phyloP scores from a whole-genome alignment of 2,329 filamentous ascomycete genomes.

The Colletotrichum sp. region DNA sequence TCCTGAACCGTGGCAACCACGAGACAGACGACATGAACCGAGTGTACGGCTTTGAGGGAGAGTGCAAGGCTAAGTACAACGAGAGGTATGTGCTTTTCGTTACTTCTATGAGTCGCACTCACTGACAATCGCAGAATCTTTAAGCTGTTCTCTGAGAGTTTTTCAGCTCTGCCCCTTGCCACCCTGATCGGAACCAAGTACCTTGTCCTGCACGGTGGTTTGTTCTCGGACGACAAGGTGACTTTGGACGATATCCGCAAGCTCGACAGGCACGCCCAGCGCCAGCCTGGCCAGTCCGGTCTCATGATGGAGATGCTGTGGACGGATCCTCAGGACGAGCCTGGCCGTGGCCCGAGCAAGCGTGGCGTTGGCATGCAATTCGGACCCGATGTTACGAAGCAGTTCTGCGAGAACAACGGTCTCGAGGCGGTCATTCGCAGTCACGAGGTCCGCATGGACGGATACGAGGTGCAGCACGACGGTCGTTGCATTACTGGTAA shows the following conservation, averaged over 20 bases:
- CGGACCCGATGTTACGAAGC: constrained; percentile 93
- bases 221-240: constrained; percentile 94
- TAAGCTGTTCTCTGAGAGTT: constrained; percentile 97
- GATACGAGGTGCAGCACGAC: constrained; percentile 98
- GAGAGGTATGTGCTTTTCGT: constrained; percentile 60
- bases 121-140: constrained; percentile 65
- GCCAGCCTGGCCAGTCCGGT: constrained; percentile 90
- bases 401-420: constrained; percentile 95
- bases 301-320: constrained; percentile 99
- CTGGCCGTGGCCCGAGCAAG: constrained; percentile 93
- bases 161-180: constrained; percentile 90
- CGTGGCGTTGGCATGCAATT: constrained; percentile 96
- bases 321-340: constrained; percentile 90
- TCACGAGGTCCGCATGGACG: constrained; percentile 98
- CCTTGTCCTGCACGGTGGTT: constrained; percentile 89
- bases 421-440: constrained; percentile 95
- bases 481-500: constrained; percentile 91
- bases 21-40: constrained; percentile 99
- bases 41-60: constrained; percentile 97
- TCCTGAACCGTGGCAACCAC: constrained; percentile 97
- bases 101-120: neutral
- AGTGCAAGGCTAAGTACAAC: constrained; percentile 98
- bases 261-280: constrained; percentile 86
- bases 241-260: constrained; percentile 94
- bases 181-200: constrained; percentile 91